Evolutionary conservation across 179 eudicot genomes (phyloP).

Genomic region (Spinacia oleracea): DNA sequence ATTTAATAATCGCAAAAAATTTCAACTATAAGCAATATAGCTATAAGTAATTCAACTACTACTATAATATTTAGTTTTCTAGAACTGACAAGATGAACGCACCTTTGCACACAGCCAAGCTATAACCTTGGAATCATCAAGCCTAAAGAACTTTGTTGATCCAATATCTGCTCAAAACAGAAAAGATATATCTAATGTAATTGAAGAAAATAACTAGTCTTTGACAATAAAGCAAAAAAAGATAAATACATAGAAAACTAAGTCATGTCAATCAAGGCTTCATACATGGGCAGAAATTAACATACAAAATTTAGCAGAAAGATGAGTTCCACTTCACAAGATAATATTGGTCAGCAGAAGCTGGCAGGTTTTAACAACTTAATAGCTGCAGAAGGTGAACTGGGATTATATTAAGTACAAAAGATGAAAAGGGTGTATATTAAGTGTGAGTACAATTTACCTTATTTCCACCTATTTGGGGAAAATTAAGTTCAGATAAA

Average conservation of each 20-base stretch:
- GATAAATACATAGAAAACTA: background rate
- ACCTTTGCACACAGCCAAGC: constrained; percentile 85
- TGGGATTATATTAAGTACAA: background rate
- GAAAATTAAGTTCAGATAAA: no score
- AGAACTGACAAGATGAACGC: constrained; percentile 24
- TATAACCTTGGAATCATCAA: constrained; percentile 84
- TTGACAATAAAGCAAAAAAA: background rate
- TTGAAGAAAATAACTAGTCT: background rate
- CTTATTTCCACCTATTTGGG: no score
- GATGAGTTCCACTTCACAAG: background rate
- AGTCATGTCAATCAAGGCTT: background rate
- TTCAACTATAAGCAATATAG: background rate
- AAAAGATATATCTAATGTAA: background rate
- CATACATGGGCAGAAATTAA: background rate
- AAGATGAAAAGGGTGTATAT: no score
- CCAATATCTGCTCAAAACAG: constrained; percentile 64
- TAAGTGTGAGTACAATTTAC: no score
- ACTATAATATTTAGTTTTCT: background rate
- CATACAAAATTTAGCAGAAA: background rate
- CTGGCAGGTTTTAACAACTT: background rate
- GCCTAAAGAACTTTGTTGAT: constrained; percentile 80
- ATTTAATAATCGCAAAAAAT: background rate
- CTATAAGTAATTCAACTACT: no score
- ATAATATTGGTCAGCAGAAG: background rate
- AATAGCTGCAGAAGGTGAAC: background rate